A percentile compares a stretch with the other conserved stretches of the same genome.
Conservation (phyloP, 1,284 basidiomycete species). For the Malassezia furfur region DNA sequence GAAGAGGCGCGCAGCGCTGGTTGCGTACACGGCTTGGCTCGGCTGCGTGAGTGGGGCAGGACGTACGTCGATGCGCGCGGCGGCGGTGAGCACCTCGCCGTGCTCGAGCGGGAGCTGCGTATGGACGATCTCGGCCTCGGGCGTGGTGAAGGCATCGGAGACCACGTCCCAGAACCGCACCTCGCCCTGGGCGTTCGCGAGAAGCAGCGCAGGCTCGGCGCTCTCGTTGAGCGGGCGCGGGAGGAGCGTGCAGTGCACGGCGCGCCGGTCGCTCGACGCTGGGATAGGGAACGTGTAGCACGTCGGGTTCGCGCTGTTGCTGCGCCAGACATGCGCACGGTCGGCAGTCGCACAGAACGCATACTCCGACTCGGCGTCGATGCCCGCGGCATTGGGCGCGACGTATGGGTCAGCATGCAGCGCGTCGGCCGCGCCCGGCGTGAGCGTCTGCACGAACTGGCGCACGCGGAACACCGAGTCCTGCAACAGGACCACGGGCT, state of each 20-base stretch:
- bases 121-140: too few relatives aligned
- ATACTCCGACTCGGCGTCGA: constrained; percentile 14
- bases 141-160: constrained; percentile 11
- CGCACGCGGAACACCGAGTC: constrained; percentile 14
- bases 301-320: constrained; percentile 2
- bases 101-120: constrained; percentile 4
- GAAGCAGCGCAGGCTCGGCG: constrained; percentile 15
- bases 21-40: constrained; percentile 11
- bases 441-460: constrained; percentile 1
- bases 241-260: constrained; percentile 4
- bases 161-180: constrained; percentile 14
- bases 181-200: constrained; percentile 2
- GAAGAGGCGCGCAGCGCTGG: constrained; percentile 11
- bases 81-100: constrained; percentile 2
- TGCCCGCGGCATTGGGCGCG: constrained; percentile 7
- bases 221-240: constrained; percentile 14
- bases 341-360: constrained; percentile 6
- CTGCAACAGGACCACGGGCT: constrained; percentile 6
- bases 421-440: background rate
- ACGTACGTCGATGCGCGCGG: constrained; percentile 9
- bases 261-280: background rate
- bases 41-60: background rate
- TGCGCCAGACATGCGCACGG: constrained; percentile 9
- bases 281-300: constrained; percentile 6
- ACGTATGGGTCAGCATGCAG: constrained; percentile 10